Evolutionary conservation across 768 basidiomycete species (phyloP).

Genomic region (Termitomyces sp.): DNA sequence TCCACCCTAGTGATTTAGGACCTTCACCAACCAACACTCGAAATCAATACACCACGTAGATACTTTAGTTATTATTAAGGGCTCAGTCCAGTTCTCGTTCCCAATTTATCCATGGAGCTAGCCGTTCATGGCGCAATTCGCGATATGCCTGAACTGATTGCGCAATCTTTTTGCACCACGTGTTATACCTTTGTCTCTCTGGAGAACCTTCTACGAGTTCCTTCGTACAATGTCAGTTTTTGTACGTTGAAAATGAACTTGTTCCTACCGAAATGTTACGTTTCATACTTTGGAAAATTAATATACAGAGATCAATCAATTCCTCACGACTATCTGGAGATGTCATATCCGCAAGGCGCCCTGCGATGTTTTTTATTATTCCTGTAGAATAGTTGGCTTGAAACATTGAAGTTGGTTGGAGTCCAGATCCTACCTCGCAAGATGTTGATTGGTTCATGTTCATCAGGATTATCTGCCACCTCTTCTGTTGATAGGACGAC

Average conservation of each 20-base stretch:
- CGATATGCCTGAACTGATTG: conserved; percentile 20
- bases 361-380: conserved; percentile 38
- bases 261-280: conserved; percentile 35
- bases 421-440: conserved; percentile 7
- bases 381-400: conserved; percentile 23
- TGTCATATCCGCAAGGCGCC: conserved; percentile 23
- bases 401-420: not conserved
- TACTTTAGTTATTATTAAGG: too few relatives aligned
- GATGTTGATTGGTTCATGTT: conserved; percentile 14
- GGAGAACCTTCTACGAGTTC: conserved; percentile 7
- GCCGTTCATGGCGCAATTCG: not conserved
- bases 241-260: not conserved
- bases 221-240: conserved; percentile 11
- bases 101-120: not conserved
- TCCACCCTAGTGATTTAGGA: not conserved
- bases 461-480: not conserved
- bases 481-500: conserved; percentile 1
- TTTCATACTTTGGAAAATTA: conserved; percentile 49
- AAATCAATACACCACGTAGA: not conserved
- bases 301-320: conserved; percentile 35
- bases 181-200: conserved; percentile 20
- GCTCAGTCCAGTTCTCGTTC: not conserved
- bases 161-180: conserved; percentile 29
- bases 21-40: not conserved
- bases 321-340: conserved; percentile 17